Conservation (phyloP, 148 eudicot genomes). For the Chenopodium album region DNA sequence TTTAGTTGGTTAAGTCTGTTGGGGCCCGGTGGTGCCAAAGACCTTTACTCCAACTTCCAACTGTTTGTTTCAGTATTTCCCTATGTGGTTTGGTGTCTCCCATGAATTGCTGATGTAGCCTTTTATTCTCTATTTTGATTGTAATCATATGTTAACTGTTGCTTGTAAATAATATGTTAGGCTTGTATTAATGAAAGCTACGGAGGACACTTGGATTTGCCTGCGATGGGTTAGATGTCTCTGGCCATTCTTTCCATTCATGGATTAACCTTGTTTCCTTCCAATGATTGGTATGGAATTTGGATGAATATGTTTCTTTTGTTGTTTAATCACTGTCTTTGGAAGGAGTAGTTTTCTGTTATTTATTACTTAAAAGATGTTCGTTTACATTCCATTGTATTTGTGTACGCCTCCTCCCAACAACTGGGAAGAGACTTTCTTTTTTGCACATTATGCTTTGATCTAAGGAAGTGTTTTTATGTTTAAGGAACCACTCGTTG, state of each 20-base stretch:
- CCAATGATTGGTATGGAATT: slow-evolving; percentile 6
- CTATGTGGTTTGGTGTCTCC: neutral
- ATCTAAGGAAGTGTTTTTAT: too few relatives aligned
- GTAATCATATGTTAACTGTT: slow-evolving; percentile 7
- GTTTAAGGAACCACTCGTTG: neutral
- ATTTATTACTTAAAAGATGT: neutral
- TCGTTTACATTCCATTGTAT: neutral
- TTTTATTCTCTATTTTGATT: neutral
- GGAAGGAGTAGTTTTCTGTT: neutral
- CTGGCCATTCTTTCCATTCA: neutral
- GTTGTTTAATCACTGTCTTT: neutral
- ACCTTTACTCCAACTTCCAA: neutral
- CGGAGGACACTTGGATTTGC: slow-evolving; percentile 66
- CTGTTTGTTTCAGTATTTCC: neutral
- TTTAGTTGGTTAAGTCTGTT: neutral
- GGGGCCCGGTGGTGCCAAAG: neutral
- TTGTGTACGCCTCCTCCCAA: neutral
- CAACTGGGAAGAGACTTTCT: neutral
- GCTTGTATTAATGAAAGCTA: slow-evolving; percentile 64
- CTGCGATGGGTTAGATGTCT: slow-evolving; percentile 26
- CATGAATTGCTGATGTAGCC: neutral
- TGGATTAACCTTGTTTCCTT: neutral
- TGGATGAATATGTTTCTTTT: neutral
- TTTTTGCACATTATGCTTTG: slow-evolving; percentile 2
- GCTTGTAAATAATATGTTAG: slow-evolving; percentile 34